Conservation (phyloP, 2,329 filamentous ascomycete genomes). For the Colletotrichum filicis region DNA sequence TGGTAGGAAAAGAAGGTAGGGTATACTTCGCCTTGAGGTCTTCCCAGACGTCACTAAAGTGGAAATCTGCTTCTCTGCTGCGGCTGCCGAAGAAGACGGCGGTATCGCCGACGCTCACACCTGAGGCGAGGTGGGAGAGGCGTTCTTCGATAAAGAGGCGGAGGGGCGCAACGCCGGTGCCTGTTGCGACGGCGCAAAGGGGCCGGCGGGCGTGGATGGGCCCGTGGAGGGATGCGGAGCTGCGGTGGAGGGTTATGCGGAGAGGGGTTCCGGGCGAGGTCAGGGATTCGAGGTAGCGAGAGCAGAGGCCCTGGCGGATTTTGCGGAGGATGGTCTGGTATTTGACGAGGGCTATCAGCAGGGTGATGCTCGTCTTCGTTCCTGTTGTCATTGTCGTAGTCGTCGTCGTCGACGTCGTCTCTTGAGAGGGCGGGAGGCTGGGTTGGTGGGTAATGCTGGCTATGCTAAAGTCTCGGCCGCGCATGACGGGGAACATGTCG, state of each 20-base stretch:
- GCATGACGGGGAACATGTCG: conserved; percentile 81
- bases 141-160: conserved; percentile 84
- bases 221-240: conserved; percentile 53
- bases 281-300: conserved; percentile 81
- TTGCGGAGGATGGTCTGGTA: conserved; percentile 90
- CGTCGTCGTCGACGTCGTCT: conserved; percentile 35
- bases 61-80: conserved; percentile 79
- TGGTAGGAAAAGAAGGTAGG: not conserved
- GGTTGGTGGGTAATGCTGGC: conserved; percentile 74
- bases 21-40: conserved; percentile 11
- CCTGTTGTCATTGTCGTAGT: conserved; percentile 35
- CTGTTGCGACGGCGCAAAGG: conserved; percentile 82
- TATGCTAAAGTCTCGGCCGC: conserved; percentile 94
- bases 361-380: conserved; percentile 64
- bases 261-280: conserved; percentile 64
- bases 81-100: conserved; percentile 89
- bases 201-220: conserved; percentile 57
- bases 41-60: conserved; percentile 83
- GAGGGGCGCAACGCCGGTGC: conserved; percentile 88
- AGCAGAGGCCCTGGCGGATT: conserved; percentile 88
- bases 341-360: conserved; percentile 89
- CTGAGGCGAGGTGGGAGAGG: conserved; percentile 40
- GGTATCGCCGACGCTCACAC: conserved; percentile 37
- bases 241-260: conserved; percentile 67
- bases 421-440: conserved; percentile 25